These are phyloP conservation scores for Chlorophyllum brunneum DNA, from an alignment of 768 basidiomycete genomes.

Conservation along the genomic window DNA sequence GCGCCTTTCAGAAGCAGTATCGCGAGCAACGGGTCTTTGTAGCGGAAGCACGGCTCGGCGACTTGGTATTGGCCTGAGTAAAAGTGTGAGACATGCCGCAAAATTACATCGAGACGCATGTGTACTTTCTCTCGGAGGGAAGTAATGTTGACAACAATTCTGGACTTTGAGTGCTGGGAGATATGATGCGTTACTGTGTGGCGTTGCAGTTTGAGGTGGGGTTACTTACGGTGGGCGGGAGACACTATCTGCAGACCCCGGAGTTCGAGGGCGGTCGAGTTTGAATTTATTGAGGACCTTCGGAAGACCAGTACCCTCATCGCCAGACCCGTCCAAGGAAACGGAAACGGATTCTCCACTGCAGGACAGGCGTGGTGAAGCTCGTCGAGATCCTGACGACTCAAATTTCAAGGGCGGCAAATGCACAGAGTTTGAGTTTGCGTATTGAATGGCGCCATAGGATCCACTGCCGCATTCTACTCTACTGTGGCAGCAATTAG, in stretches of 20 bases:
- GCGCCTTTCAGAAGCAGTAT: not conserved
- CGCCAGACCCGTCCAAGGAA: not conserved
- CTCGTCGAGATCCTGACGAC: not conserved
- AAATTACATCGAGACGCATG: not conserved
- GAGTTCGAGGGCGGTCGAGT: not conserved
- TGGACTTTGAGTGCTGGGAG: not conserved
- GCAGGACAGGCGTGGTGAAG: not conserved
- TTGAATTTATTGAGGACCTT: constrained; percentile 6
- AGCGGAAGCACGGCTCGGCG: too few relatives aligned
- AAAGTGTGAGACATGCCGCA: not conserved
- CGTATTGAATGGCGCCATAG: not conserved
- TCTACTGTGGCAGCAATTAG: not conserved
- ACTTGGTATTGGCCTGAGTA: not conserved
- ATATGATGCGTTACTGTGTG: not conserved
- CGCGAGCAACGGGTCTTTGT: not conserved
- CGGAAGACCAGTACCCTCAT: constrained; percentile 4
- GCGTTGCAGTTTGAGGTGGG: not conserved
- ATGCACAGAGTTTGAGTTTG: not conserved
- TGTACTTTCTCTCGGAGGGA: not conserved
- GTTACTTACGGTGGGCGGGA: constrained; percentile 3
- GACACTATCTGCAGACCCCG: not conserved
- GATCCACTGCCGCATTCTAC: not conserved
- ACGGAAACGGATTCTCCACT: not conserved
- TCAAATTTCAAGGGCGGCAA: constrained; percentile 4
- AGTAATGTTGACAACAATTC: not conserved